Evolutionary conservation across 2,329 filamentous ascomycete species (phyloP), one percentile per base, ranked within the genome.

Genomic region (Pseudocercospora ulei): DNA sequence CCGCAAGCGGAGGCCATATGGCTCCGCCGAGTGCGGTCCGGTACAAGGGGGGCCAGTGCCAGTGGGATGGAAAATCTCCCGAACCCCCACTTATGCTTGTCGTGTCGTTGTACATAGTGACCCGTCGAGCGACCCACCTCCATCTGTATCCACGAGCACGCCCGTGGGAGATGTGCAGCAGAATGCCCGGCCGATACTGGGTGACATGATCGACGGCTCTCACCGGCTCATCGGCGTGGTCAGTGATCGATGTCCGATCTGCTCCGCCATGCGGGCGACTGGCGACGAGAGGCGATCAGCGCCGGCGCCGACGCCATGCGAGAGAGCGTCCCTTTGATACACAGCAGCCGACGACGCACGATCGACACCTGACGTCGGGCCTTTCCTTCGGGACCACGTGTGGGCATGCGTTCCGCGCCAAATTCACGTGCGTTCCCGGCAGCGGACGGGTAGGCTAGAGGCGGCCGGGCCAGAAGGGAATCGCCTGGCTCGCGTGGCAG

Each of bases 1-100:
- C 41, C 19, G 28, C 35, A 9, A 44, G 41, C 33, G 37, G 37
- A 25, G 22, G 34, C 30, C 35, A 43, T 35, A 46, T 42, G 22
- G 30, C 42, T 47, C 42, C 47, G 39, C 27, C 31, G 14, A 42
- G 40, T 43, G 45, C 45, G 38, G 48, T 48, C 35, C 48, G 48
- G 46, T 50, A 29, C 16, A 40, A n/a, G n/a, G n/a, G n/a, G n/a
- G n/a, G n/a, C n/a, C n/a, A n/a, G 45, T 27, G 24, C 28, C 39
- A 14, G 35, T 19, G 30, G 25, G 12, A 35, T 7, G 9, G 11
- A 11, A 35, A 7, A 27, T 7, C 12, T 23, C 18, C 13, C n/a
- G 31, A 23, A 9, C 26, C 25, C 18, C 34, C 30, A 40, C 41
- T 46, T 40, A 46, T 27, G 17, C 11, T 16, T 28, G 31, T 22